Evolutionary conservation across 1,284 basidiomycete genomes (phyloP).

Genomic region (Marasmius sp.): DNA sequence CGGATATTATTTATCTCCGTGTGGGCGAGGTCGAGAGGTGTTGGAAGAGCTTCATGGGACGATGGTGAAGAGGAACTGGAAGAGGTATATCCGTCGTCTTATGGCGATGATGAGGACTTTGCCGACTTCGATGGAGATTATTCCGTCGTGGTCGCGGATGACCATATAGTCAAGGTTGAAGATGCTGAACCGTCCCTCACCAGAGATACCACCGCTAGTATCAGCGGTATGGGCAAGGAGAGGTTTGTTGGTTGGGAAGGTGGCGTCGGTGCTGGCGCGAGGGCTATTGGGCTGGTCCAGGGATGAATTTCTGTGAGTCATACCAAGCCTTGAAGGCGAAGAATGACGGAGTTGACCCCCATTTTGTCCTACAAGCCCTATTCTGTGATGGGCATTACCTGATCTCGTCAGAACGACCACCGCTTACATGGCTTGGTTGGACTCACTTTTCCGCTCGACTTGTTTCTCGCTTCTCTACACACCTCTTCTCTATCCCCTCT

Average conservation of each 20-base stretch:
- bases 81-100: neutral
- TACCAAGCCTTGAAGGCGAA: neutral
- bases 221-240: slow-evolving; percentile 33
- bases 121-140: slow-evolving; percentile 27
- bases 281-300: slow-evolving; percentile 58
- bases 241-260: slow-evolving; percentile 79
- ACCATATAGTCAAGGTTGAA: neutral
- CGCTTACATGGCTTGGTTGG: neutral
- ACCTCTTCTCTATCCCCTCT: neutral
- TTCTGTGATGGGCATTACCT: neutral
- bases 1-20: slow-evolving; percentile 91
- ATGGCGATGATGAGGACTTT: slow-evolving; percentile 4
- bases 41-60: slow-evolving; percentile 54
- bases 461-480: neutral
- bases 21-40: slow-evolving; percentile 82
- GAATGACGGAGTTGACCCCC: neutral
- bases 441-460: neutral
- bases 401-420: neutral
- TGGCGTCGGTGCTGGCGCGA: slow-evolving; percentile 68
- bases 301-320: neutral
- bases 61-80: slow-evolving; percentile 30
- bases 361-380: neutral
- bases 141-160: slow-evolving; percentile 26
- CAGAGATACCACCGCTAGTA: neutral
- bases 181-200: slow-evolving; percentile 27